Base-by-base conservation (phyloP, 176 grass and related monocot species). In the Raddia distichophylla region DNA sequence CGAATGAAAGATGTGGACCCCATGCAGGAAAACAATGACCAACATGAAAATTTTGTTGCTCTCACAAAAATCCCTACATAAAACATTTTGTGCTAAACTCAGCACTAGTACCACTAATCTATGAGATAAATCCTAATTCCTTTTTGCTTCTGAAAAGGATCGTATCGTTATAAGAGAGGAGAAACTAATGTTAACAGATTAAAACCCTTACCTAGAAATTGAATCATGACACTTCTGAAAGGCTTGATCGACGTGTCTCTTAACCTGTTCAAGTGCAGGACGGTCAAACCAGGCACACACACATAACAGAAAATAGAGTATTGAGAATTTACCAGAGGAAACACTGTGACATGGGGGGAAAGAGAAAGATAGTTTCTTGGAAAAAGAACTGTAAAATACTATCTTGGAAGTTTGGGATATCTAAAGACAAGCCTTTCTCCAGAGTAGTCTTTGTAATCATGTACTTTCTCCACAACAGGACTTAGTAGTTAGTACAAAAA, bases 151-250 rank as follows among this genome's bases (percentile, higher is more conserved):
- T 3, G 34, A 37, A 14, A 19, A 8, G 18, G 19, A 51, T 51
- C 34, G 2, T 60, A 45, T 27, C 5, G 10, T 22, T 60, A 46
- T 19, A 60, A 9, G 11, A 76, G 19, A 76, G n/a, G 40, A 42
- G 13, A 17, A 3, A 53, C 13, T 53, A 53, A 53, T 53, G 33
- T 20, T 27, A 53, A 8, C 13, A 18, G 13, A 53, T 5, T 22
- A 73, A 17, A 71, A 73, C 17, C 9, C 27, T 34, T 73, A 73
- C 70, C 70, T 73, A 34, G 50, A 73, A 73, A 55, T 37, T 51
- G 17, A 34, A 5, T 0, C 70, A 55, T 54, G 70, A 37, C 35
- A 73, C 49, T 10, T 37, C 14, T 37, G 0, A 11, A 73, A 18
- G 70, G 49, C 2, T 3, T 3, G 0, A 20, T 73, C 70, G 3